Conservation (phyloP, 768 basidiomycete genomes). For the Podaxis sp. region DNA sequence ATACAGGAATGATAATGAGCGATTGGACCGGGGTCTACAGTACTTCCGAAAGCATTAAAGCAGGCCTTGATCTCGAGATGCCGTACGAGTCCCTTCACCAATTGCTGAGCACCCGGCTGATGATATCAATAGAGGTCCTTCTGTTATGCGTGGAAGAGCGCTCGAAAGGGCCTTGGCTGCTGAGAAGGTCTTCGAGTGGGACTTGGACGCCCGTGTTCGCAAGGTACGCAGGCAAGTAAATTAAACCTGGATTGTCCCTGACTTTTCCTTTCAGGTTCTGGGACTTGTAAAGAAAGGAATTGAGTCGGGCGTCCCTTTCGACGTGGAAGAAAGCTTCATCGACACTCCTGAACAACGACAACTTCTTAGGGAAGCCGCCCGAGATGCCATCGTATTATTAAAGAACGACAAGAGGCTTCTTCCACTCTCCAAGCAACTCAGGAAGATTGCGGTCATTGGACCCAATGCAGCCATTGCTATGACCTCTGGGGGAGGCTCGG, state of each 20-base stretch:
- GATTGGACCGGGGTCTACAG: slow-evolving; percentile 56
- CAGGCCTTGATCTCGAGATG: slow-evolving; percentile 67
- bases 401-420: slow-evolving; percentile 56
- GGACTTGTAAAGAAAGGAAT: slow-evolving; percentile 44
- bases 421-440: slow-evolving; percentile 37
- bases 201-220: slow-evolving; percentile 38
- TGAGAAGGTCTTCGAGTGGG: slow-evolving; percentile 41
- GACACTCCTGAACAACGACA: slow-evolving; percentile 47
- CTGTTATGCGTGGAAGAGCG: slow-evolving; percentile 46
- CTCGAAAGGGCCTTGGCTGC: slow-evolving; percentile 35
- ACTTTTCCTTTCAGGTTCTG: slow-evolving; percentile 35
- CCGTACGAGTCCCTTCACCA: slow-evolving; percentile 32
- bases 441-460: slow-evolving; percentile 59
- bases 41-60: slow-evolving; percentile 50
- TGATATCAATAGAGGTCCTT: slow-evolving; percentile 38
- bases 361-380: slow-evolving; percentile 49
- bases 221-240: slow-evolving; percentile 23
- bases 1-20: slow-evolving; percentile 52
- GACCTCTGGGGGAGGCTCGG: slow-evolving; percentile 62
- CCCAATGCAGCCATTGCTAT: slow-evolving; percentile 55
- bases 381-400: slow-evolving; percentile 55
- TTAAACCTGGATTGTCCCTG: not conserved
- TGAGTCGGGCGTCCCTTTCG: slow-evolving; percentile 54
- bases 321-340: slow-evolving; percentile 42
- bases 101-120: slow-evolving; percentile 31